Conservation (phyloP, 2,329 filamentous ascomycete genomes). For the Endocalyx cinctus region DNA sequence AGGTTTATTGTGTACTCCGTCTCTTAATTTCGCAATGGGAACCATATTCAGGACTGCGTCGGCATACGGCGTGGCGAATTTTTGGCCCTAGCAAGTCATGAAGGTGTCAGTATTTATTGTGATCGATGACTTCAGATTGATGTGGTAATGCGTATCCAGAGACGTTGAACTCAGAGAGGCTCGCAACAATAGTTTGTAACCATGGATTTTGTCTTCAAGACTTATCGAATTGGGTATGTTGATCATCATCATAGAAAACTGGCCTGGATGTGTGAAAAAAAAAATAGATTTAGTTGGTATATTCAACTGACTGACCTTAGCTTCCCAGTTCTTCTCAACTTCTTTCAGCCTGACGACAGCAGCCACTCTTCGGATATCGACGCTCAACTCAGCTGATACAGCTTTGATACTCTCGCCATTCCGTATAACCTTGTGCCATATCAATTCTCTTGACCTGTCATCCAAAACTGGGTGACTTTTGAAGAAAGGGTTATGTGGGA, state of each 20-base stretch:
- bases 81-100: slow-evolving; percentile 80
- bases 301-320: slow-evolving; percentile 75
- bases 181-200: slow-evolving; percentile 75
- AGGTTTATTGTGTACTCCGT: slow-evolving; percentile 39
- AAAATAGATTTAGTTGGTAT: no score
- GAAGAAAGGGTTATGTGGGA: slow-evolving; percentile 70
- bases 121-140: no score
- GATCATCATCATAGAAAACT: slow-evolving; percentile 48
- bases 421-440: slow-evolving; percentile 65
- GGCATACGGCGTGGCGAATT: slow-evolving; percentile 70
- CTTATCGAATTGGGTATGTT: slow-evolving; percentile 91
- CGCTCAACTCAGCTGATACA: slow-evolving; percentile 70
- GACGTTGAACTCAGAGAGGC: slow-evolving; percentile 78
- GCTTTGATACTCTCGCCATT: slow-evolving; percentile 65
- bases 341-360: slow-evolving; percentile 83
- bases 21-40: slow-evolving; percentile 58
- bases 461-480: slow-evolving; percentile 68
- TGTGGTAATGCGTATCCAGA: no score
- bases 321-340: slow-evolving; percentile 73
- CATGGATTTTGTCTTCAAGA: slow-evolving; percentile 97
- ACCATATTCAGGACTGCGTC: slow-evolving; percentile 76
- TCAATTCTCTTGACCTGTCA: slow-evolving; percentile 66
- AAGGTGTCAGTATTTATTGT: no score
- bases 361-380: slow-evolving; percentile 79
- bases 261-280: no score